These are phyloP conservation scores for Clarireedia homoeocarpa DNA, from an alignment of 2,329 filamentous ascomycete species.

Conservation along the genomic window DNA sequence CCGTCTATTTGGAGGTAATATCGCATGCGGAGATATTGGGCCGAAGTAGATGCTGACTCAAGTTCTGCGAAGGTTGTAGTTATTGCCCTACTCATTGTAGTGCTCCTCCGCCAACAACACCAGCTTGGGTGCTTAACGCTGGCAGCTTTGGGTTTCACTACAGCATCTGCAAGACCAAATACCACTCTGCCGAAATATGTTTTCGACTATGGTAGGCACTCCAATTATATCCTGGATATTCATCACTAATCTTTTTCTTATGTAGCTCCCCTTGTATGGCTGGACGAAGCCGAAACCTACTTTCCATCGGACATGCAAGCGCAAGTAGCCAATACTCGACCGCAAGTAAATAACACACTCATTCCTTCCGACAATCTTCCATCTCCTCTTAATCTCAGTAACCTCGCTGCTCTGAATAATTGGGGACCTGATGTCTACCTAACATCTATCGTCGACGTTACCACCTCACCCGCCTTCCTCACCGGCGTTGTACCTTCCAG, in stretches of 20 bases:
- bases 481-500: constrained; percentile 45
- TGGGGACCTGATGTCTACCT: constrained; percentile 37
- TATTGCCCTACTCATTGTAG: constrained; percentile 4
- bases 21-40: neutral
- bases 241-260: neutral
- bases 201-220: constrained; percentile 36
- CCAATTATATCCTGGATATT: neutral
- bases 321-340: constrained; percentile 39
- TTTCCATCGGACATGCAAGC: constrained; percentile 41
- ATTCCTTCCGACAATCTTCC: constrained; percentile 30
- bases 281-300: constrained; percentile 40
- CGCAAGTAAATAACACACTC: constrained; percentile 35
- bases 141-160: neutral
- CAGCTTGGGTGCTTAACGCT: neutral
- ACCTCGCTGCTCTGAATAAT: constrained; percentile 39
- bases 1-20: constrained; percentile 15
- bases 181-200: constrained; percentile 35
- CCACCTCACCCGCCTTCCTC: constrained; percentile 39
- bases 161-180: constrained; percentile 5
- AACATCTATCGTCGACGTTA: constrained; percentile 41
- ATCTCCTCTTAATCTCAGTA: constrained; percentile 37
- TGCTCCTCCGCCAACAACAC: constrained; percentile 3
- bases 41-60: constrained; percentile 13
- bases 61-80: neutral
- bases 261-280: constrained; percentile 43